Conservation (phyloP, 1,139 yeast species). For the Yamadazyma blattariae region DNA sequence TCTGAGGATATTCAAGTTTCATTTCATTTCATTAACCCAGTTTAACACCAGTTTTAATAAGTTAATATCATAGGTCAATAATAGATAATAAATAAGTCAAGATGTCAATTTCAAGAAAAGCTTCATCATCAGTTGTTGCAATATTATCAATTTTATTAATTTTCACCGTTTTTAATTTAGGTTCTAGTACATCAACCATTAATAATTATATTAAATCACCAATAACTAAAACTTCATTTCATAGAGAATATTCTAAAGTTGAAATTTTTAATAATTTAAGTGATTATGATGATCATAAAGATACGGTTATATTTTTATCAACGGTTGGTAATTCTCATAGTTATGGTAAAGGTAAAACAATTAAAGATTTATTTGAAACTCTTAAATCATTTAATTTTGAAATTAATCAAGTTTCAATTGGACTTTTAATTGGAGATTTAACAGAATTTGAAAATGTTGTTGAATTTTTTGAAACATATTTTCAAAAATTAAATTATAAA, state of each 20-base stretch:
- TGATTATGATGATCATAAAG: constrained; percentile 10
- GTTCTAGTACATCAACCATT: neutral
- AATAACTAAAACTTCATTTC: neutral
- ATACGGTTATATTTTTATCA: constrained; percentile 22
- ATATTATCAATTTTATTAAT: constrained; percentile 1
- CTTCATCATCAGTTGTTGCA: no score
- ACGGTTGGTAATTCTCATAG: constrained; percentile 24
- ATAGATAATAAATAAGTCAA: no score
- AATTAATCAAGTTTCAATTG: constrained; percentile 23
- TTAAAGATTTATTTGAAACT: constrained; percentile 24
- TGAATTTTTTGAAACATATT: constrained; percentile 15
- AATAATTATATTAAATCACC: constrained; percentile 4
- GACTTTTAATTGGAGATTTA: constrained; percentile 24
- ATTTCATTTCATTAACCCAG: no score
- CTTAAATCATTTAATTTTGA: constrained; percentile 16
- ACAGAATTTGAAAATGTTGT: constrained; percentile 23
- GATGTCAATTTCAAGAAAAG: no score
- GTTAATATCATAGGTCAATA: no score
- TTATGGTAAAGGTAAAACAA: constrained; percentile 25
- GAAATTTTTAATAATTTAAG: constrained; percentile 10
- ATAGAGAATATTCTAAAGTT: constrained; percentile 9
- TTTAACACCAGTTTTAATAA: no score
- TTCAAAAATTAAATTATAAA: constrained; percentile 4
- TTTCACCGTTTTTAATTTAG: constrained; percentile 3
- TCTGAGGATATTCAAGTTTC: no score